Percentiles rank a stretch among this genome's conserved stretches.
Conservation (phyloP, 805 yeast genomes). For the Pichia heedii region DNA sequence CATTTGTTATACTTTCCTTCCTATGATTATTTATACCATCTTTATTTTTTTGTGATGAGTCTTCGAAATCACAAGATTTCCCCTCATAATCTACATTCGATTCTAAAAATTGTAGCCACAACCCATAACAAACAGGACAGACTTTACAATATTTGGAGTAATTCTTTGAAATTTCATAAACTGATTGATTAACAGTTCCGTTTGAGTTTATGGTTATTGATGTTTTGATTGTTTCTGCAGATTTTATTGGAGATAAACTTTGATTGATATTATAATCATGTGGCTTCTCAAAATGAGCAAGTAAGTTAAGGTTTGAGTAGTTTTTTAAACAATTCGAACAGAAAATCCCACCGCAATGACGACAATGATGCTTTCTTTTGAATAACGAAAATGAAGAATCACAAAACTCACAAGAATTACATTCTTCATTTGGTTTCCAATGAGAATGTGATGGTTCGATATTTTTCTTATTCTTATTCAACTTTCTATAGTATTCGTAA, state of each 20-base stretch:
- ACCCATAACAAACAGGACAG: slow-evolving; percentile 19
- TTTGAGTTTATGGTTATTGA: slow-evolving; percentile 1
- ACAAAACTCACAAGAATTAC: slow-evolving; percentile 31
- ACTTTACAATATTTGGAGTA: slow-evolving; percentile 17
- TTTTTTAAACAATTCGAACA: slow-evolving; percentile 28
- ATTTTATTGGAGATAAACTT: slow-evolving; percentile 1
- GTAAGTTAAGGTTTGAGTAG: slow-evolving; percentile 25
- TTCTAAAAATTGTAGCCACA: slow-evolving; percentile 20
- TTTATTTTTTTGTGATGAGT: neutral
- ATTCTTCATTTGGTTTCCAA: slow-evolving; percentile 40
- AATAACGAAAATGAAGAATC: slow-evolving; percentile 20
- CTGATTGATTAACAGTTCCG: neutral
- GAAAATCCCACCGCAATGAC: slow-evolving; percentile 42
- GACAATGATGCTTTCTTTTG: slow-evolving; percentile 38
- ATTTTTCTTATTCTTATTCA: slow-evolving; percentile 4
- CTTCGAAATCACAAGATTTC: slow-evolving; percentile 5
- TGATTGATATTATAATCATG: neutral
- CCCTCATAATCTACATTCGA: slow-evolving; percentile 21
- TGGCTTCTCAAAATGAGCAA: slow-evolving; percentile 29
- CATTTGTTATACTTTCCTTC: slow-evolving; percentile 14
- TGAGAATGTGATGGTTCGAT: slow-evolving; percentile 43
- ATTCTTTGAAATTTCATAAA: neutral
- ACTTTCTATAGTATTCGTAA: neutral
- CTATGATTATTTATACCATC: slow-evolving; percentile 16
- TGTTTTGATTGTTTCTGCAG: slow-evolving; percentile 9